Evolutionary conservation across 148 eudicot species (phyloP).

Genomic region (Chenopodium formosanum): DNA sequence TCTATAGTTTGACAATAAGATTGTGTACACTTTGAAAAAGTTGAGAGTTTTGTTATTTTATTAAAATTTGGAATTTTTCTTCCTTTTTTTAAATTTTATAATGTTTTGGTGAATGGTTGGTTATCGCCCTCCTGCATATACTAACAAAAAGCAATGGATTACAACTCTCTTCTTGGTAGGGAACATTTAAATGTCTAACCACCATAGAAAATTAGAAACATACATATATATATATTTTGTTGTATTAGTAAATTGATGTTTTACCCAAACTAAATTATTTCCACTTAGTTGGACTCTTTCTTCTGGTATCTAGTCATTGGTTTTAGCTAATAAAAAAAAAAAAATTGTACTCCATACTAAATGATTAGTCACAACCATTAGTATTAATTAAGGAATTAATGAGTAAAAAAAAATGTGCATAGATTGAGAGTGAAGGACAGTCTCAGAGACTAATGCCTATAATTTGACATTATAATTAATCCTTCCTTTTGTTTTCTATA

Average conservation of each 20-base stretch:
- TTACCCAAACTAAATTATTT: not conserved
- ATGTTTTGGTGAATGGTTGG: slow-evolving; percentile 33
- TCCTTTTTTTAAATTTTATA: not conserved
- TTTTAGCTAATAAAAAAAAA: too few relatives aligned
- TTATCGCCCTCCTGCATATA: slow-evolving; percentile 9
- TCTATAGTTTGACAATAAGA: slow-evolving; percentile 28
- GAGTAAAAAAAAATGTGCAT: too few relatives aligned
- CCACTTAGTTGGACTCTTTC: not conserved
- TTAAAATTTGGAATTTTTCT: not conserved
- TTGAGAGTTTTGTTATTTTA: not conserved
- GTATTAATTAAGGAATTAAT: too few relatives aligned
- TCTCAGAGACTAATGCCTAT: too few relatives aligned
- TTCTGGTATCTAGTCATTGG: not conserved
- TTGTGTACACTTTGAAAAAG: slow-evolving; percentile 25
- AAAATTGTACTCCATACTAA: too few relatives aligned
- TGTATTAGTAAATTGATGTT: not conserved
- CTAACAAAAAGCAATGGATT: slow-evolving; percentile 24
- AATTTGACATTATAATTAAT: too few relatives aligned
- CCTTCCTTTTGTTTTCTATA: too few relatives aligned
- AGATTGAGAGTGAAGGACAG: too few relatives aligned
- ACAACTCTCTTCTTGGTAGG: slow-evolving; percentile 25
- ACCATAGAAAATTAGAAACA: not conserved
- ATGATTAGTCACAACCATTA: too few relatives aligned
- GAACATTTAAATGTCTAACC: slow-evolving; percentile 17
- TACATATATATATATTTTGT: not conserved